Evolutionary conservation across 176 grass and related monocot genomes (phyloP).

Genomic region (Stipa capillata): DNA sequence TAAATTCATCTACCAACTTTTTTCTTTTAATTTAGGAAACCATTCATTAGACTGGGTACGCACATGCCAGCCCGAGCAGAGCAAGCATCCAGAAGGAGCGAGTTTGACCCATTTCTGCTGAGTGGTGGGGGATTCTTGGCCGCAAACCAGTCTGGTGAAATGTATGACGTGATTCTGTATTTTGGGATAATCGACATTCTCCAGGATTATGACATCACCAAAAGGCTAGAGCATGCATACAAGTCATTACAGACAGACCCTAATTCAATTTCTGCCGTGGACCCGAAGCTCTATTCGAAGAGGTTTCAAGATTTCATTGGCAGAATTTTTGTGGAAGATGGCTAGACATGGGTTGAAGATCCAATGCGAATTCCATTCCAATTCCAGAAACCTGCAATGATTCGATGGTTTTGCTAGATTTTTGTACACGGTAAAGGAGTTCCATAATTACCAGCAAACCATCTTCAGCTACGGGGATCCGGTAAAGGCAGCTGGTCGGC

Average conservation of each 20-base stretch:
- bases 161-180: slow-evolving; percentile 72
- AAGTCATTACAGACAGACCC: slow-evolving; percentile 86
- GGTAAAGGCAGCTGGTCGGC: neutral
- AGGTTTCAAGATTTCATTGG: slow-evolving; percentile 93
- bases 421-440: neutral
- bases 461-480: neutral
- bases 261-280: slow-evolving; percentile 85
- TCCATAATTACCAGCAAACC: neutral
- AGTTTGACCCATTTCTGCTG: slow-evolving; percentile 45
- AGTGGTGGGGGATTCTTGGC: slow-evolving; percentile 49
- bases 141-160: slow-evolving; percentile 42
- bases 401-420: slow-evolving; percentile 13
- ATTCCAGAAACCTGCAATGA: slow-evolving; percentile 26
- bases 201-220: slow-evolving; percentile 67
- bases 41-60: slow-evolving; percentile 59
- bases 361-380: neutral
- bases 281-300: slow-evolving; percentile 89
- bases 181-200: slow-evolving; percentile 98
- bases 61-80: slow-evolving; percentile 90
- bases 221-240: slow-evolving; percentile 72
- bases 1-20: neutral
- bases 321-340: slow-evolving; percentile 82
- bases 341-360: slow-evolving; percentile 9
- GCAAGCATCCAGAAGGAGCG: slow-evolving; percentile 49
- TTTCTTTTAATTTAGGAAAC: slow-evolving; percentile 65